Evolutionary conservation across 192 early-diverging fungal species (phyloP).

Genomic region (Entomortierella beljakovae): DNA sequence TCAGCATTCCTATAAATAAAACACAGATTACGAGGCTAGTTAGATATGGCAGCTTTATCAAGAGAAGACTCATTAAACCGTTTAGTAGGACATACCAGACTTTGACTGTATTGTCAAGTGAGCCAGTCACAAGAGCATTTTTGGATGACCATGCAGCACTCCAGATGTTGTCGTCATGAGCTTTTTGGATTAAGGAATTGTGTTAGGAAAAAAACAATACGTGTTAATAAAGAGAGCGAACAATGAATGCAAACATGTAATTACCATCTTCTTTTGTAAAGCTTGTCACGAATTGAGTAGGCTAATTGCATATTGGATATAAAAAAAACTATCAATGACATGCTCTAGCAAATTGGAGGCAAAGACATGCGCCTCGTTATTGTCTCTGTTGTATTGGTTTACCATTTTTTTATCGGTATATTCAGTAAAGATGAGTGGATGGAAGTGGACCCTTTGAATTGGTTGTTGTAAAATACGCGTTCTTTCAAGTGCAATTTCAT

Average conservation of each 20-base stretch:
- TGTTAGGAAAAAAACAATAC: background rate
- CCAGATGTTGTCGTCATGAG: slow-evolving; percentile 89
- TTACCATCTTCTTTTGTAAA: slow-evolving; percentile 60
- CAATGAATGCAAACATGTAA: background rate
- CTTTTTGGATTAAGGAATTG: slow-evolving; percentile 47
- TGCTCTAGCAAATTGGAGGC: no score
- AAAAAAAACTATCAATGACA: no score
- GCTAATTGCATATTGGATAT: no score
- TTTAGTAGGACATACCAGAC: slow-evolving; percentile 69
- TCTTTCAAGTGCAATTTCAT: background rate
- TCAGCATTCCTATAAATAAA: slow-evolving; percentile 68
- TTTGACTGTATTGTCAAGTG: slow-evolving; percentile 83
- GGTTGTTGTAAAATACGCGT: background rate
- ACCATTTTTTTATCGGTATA: no score
- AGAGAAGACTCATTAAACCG: background rate
- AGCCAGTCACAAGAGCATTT: slow-evolving; percentile 77
- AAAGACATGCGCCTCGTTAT: no score
- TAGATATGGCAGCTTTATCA: background rate
- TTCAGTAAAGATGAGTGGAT: background rate
- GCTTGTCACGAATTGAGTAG: slow-evolving; percentile 64
- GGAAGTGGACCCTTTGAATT: background rate
- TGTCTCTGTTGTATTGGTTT: no score
- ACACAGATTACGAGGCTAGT: background rate
- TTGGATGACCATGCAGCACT: slow-evolving; percentile 79
- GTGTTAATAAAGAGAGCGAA: background rate